A percentile compares a stretch with the other conserved stretches of the same genome.
These are phyloP conservation scores for Wickerhamomyces sydowiorum DNA, from an alignment of 805 yeast species.

Conservation along the genomic window DNA sequence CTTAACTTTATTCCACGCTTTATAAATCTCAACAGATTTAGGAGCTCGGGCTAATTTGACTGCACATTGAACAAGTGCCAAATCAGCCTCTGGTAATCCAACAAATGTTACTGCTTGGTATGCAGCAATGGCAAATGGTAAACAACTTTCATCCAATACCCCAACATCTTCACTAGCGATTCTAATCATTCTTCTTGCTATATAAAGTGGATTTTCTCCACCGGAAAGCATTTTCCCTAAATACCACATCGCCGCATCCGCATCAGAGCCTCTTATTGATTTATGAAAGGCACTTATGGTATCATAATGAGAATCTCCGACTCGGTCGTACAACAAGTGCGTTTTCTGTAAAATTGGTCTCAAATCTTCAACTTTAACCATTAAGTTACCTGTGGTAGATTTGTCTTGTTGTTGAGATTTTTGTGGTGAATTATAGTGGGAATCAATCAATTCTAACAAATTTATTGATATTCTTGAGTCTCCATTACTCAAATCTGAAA, in stretches of 20 bases:
- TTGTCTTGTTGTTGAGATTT: background rate
- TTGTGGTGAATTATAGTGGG: slow-evolving; percentile 31
- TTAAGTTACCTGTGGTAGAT: background rate
- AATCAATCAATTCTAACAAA: slow-evolving; percentile 66
- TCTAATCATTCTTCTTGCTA: slow-evolving; percentile 86
- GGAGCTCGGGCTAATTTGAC: slow-evolving; percentile 82
- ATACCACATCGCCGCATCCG: slow-evolving; percentile 87
- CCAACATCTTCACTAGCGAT: slow-evolving; percentile 97
- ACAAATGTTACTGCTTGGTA: slow-evolving; percentile 84
- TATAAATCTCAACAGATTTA: slow-evolving; percentile 80
- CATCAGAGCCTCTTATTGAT: slow-evolving; percentile 81
- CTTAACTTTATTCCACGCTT: slow-evolving; percentile 72
- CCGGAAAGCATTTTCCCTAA: slow-evolving; percentile 84
- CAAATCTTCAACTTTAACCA: slow-evolving; percentile 19
- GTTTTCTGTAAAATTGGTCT: slow-evolving; percentile 41
- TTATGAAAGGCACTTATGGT: slow-evolving; percentile 95
- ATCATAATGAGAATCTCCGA: slow-evolving; percentile 92
- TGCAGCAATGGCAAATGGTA: slow-evolving; percentile 83
- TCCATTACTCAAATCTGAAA: slow-evolving; percentile 75
- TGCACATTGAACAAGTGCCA: slow-evolving; percentile 86
- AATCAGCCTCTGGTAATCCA: slow-evolving; percentile 93
- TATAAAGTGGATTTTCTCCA: slow-evolving; percentile 90
- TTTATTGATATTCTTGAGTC: slow-evolving; percentile 85
- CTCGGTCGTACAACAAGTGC: slow-evolving; percentile 68
- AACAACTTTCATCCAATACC: slow-evolving; percentile 68